phyloP scores from a whole-genome alignment of 192 early-diverging fungal genomes.

The Umbelopsis sp. region DNA sequence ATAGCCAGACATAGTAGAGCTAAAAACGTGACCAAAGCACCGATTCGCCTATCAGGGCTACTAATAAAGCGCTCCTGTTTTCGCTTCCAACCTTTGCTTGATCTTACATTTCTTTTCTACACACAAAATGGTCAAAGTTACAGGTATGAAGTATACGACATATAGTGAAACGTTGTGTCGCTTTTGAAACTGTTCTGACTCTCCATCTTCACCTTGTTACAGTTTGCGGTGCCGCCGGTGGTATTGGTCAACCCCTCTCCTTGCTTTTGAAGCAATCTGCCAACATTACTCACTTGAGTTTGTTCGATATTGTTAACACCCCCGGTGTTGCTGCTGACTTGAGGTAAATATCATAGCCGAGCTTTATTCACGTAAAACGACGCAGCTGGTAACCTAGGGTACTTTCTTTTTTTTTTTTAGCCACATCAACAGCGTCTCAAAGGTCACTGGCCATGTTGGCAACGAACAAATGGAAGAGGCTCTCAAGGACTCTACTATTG shows the following conservation, averaged over 20 bases:
- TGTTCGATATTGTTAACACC: constrained; percentile 97
- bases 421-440: constrained; percentile 38
- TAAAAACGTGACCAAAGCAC: no score
- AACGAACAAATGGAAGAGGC: constrained; percentile 67
- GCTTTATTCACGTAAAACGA: neutral
- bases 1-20: neutral
- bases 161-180: no score
- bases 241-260: constrained; percentile 98
- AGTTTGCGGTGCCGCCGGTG: constrained; percentile 84
- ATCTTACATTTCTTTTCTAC: neutral
- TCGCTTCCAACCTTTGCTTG: neutral
- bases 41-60: no score
- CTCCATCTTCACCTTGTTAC: constrained; percentile 22
- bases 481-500: constrained; percentile 61
- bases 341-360: constrained; percentile 64
- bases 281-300: constrained; percentile 79
- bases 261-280: constrained; percentile 92
- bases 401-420: constrained; percentile 19
- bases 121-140: constrained; percentile 17
- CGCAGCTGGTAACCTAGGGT: neutral
- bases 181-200: neutral
- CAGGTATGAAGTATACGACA: neutral
- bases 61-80: no score
- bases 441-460: constrained; percentile 67
- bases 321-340: constrained; percentile 97